Conservation (phyloP, 2,329 filamentous ascomycete genomes). For the Scopulariopsis brevicaulis region DNA sequence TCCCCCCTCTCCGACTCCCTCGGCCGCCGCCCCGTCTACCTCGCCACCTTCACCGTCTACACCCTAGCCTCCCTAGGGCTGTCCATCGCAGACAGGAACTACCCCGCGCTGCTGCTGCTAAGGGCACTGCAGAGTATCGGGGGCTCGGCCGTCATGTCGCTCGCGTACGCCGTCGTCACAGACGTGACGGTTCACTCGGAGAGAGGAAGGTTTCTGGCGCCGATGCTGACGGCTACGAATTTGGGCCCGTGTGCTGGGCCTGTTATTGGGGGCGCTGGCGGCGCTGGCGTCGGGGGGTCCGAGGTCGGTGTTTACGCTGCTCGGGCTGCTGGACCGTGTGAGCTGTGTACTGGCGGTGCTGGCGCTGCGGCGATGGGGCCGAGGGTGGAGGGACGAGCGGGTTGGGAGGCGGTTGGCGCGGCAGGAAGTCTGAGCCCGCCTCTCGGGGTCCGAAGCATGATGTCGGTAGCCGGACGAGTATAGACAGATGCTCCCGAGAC, state of each 20-base stretch:
- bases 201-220: constrained; percentile 41
- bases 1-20: constrained; percentile 42
- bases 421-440: neutral
- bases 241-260: constrained; percentile 24
- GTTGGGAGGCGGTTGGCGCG: neutral
- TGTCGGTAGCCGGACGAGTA: too few relatives aligned
- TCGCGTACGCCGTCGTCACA: constrained; percentile 46
- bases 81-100: constrained; percentile 31
- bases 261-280: constrained; percentile 46
- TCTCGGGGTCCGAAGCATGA: too few relatives aligned
- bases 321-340: neutral
- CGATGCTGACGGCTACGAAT: constrained; percentile 17
- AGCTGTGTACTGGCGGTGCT: neutral
- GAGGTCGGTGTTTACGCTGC: constrained; percentile 16
- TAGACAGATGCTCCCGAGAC: too few relatives aligned
- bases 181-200: constrained; percentile 53
- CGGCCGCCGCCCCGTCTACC: constrained; percentile 41
- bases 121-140: constrained; percentile 47
- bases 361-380: neutral
- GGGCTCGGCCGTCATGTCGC: constrained; percentile 45
- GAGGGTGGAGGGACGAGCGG: neutral
- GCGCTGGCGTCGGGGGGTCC: constrained; percentile 41
- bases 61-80: constrained; percentile 41
- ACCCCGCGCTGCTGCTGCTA: constrained; percentile 37
- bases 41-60: constrained; percentile 40